A percentile compares a stretch with the other conserved stretches of the same genome.
Conservation (phyloP, 2,329 filamentous ascomycete species). For the Colletotrichum navitas region DNA sequence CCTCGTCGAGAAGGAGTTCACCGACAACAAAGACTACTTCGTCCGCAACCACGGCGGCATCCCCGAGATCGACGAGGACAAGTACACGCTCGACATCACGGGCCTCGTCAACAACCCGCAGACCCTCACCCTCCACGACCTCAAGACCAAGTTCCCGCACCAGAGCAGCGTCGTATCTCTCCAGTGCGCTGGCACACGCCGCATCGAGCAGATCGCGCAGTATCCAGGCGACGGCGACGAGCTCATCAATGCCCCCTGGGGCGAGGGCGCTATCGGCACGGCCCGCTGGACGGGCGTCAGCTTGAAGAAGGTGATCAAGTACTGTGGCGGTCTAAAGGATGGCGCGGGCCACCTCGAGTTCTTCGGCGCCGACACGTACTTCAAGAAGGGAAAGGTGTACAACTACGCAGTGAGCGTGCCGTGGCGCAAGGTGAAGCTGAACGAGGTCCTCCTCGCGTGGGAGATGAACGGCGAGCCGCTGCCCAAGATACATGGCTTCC, state of each 20-base stretch:
- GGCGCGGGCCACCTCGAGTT: conserved; percentile 74
- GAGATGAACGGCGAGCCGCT: conserved; percentile 78
- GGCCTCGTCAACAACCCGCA: conserved; percentile 72
- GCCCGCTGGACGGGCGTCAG: conserved; percentile 73
- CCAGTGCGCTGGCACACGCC: conserved; percentile 77
- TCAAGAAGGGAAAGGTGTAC: conserved; percentile 73
- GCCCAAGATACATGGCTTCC: conserved; percentile 75
- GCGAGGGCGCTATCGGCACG: conserved; percentile 76
- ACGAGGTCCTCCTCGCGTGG: conserved; percentile 77
- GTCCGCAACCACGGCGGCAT: conserved; percentile 81
- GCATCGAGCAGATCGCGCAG: conserved; percentile 75
- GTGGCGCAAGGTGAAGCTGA: conserved; percentile 73
- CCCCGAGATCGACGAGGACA: conserved; percentile 70
- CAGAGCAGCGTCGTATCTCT: conserved; percentile 69
- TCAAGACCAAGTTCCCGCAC: conserved; percentile 75
- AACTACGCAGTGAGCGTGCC: conserved; percentile 78
- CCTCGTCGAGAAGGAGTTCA: conserved; percentile 68
- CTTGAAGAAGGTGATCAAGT: conserved; percentile 77
- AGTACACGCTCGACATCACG: conserved; percentile 67
- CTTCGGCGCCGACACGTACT: conserved; percentile 78
- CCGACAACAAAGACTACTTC: conserved; percentile 70
- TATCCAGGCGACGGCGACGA: conserved; percentile 78
- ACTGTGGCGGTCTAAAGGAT: conserved; percentile 71
- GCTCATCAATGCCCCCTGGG: conserved; percentile 67
- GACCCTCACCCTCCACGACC: conserved; percentile 68